These are phyloP conservation scores for Xerocomellus intermedius DNA, from an alignment of 768 basidiomycete species.

Conservation along the genomic window DNA sequence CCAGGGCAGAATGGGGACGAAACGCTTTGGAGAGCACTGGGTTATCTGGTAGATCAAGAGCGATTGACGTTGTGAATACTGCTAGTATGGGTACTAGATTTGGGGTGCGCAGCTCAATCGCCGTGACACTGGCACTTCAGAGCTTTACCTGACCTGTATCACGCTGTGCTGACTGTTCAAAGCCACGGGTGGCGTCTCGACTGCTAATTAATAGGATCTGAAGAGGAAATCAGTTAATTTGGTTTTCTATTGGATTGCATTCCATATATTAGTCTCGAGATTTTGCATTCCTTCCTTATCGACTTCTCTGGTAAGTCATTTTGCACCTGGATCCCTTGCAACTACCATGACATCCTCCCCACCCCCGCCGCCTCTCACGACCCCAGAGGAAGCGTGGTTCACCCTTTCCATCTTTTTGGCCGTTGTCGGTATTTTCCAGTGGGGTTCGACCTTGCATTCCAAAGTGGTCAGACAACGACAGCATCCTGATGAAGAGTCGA, in stretches of 20 bases:
- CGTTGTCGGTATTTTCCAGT: slow-evolving; percentile 24
- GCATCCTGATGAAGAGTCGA: slow-evolving; percentile 17
- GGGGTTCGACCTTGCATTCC: slow-evolving; percentile 25
- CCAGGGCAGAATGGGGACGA: no score
- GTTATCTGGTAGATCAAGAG: no score
- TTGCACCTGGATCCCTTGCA: background rate
- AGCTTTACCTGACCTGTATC: no score
- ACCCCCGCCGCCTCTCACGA: background rate
- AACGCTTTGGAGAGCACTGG: no score
- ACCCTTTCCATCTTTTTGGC: slow-evolving; percentile 12
- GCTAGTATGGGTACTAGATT: no score
- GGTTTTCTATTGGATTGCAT: background rate
- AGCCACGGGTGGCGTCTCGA: no score
- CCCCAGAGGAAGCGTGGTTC: slow-evolving; percentile 20
- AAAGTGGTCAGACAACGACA: slow-evolving; percentile 6
- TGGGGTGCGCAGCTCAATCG: no score
- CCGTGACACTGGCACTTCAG: no score
- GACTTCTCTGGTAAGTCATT: background rate
- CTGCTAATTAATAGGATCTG: background rate
- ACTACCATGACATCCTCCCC: background rate
- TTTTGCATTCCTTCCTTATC: background rate
- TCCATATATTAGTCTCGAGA: slow-evolving; percentile 1
- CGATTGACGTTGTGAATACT: no score
- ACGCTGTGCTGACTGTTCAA: no score
- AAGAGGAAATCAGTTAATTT: background rate